These are phyloP conservation scores for Naematelia aurantialba DNA, from an alignment of 768 basidiomycete species.

Conservation along the genomic window DNA sequence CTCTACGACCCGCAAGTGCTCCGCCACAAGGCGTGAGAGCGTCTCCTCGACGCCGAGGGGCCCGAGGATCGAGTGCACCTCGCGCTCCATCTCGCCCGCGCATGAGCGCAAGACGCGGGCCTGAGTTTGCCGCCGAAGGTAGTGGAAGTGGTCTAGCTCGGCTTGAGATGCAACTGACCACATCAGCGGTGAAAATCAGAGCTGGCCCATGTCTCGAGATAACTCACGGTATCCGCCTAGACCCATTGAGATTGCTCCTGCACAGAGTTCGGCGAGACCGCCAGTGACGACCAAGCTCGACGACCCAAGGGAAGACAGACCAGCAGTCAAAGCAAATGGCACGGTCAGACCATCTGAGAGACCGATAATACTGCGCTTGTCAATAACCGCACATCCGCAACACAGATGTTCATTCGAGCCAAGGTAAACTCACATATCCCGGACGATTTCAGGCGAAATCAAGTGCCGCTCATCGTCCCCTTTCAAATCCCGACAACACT, in stretches of 20 bases:
- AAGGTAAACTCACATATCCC: conserved; percentile 39
- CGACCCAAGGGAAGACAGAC: conserved; percentile 71
- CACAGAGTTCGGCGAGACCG: conserved; percentile 91
- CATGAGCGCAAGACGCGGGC: conserved; percentile 84
- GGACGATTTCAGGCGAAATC: conserved; percentile 41
- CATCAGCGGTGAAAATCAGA: conserved; percentile 3
- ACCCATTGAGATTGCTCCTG: conserved; percentile 96
- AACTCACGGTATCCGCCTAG: conserved; percentile 73
- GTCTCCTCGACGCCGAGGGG: conserved; percentile 84
- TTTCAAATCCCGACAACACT: conserved; percentile 40
- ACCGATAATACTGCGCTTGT: conserved; percentile 48
- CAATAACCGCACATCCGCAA: neutral
- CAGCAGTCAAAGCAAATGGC: conserved; percentile 50
- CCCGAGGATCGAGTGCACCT: conserved; percentile 80
- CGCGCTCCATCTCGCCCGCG: conserved; percentile 91
- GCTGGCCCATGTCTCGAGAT: too few relatives aligned
- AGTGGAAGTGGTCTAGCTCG: conserved; percentile 90
- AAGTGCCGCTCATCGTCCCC: conserved; percentile 44
- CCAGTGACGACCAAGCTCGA: conserved; percentile 89
- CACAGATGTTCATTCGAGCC: neutral
- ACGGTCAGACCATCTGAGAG: conserved; percentile 49
- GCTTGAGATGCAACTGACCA: conserved; percentile 84
- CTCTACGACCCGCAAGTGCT: conserved; percentile 59
- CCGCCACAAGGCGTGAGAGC: conserved; percentile 72
- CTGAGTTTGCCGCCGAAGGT: conserved; percentile 67